phyloP scores from a whole-genome alignment of 1,284 basidiomycete species.

The Neotropicomus parvogracilis region DNA sequence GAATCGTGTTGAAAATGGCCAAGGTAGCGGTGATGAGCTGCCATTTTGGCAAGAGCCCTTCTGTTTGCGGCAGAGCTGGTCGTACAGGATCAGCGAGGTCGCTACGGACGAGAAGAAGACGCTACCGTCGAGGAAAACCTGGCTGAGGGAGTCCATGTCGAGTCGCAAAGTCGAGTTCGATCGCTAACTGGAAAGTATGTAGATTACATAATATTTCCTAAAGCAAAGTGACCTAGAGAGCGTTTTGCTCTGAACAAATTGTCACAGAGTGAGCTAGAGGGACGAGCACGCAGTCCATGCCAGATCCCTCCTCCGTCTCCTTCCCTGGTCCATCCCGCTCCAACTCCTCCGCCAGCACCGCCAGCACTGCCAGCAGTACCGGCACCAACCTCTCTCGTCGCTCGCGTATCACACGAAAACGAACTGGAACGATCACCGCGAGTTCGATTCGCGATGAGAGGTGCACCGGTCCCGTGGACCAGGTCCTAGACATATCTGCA shows the following conservation, averaged over 20 bases:
- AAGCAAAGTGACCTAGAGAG: conserved; percentile 3
- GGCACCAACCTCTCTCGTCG: conserved; percentile 32
- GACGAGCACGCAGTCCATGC: conserved; percentile 28
- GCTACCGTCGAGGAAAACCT: conserved; percentile 28
- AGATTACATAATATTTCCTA: conserved; percentile 31
- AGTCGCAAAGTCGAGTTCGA: conserved; percentile 3
- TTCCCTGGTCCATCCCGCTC: conserved; percentile 38
- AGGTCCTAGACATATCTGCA: conserved; percentile 30
- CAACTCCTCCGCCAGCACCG: conserved; percentile 42
- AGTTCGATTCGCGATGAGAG: conserved; percentile 21
- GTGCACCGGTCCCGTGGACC: conserved; percentile 13
- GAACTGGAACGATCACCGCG: conserved; percentile 28
- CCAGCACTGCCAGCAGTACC: conserved; percentile 39
- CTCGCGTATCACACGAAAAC: conserved; percentile 32
- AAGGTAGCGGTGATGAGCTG: conserved; percentile 74
- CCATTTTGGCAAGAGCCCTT: conserved; percentile 82
- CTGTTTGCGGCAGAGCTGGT: conserved; percentile 55
- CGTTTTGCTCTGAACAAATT: conserved; percentile 28
- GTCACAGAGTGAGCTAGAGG: conserved; percentile 17
- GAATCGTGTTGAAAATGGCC: conserved; percentile 80
- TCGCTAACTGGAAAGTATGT: conserved; percentile 1
- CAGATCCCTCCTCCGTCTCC: conserved; percentile 27
- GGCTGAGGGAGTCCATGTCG: conserved; percentile 17
- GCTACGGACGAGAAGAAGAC: neutral
- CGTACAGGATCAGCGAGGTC: conserved; percentile 1